Evolutionary conservation across 2,329 filamentous ascomycete species (phyloP), one percentile per base, ranked within the genome.

Genomic region (Cryphonectria japonica): DNA sequence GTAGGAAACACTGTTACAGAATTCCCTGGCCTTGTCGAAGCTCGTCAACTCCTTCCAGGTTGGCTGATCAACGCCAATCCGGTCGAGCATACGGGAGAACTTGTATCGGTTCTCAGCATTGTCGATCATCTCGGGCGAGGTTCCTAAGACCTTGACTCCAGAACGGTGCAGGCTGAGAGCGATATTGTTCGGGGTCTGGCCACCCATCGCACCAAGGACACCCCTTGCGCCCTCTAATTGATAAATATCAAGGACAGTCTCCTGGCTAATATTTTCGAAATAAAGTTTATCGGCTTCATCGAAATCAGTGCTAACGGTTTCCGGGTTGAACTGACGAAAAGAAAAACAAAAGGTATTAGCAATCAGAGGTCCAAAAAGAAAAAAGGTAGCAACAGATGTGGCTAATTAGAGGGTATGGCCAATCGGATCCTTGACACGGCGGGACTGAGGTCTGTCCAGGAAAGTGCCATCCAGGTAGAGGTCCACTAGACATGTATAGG

Each of bases 91-190:
- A 78, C 96, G 94, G 60, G 94, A 97, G 86, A 98, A 98, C 86
- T 98, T 98, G 88, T 97, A 98, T 71, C 96, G 88, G 82, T 99
- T 98, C 85, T 99, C 96, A 1, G 96, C 96, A 50, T 89, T 94
- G 80, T 99, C 96, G 78, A 99, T 98, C 95, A 98, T 98, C 82
- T 99, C 96, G 13, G 96, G 96, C 0, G 95, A 98, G 1, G 96
- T 99, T 76, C 96, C 96, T 4, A 98, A 86, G 50, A 98, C 91
- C 84, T 95, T 97, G 78, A 97, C 93, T 73, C 97, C 96, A 66
- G 94, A 88, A 74, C 95, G 92, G 80, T 95, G 91, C 29, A 99
- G 88, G 3, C 94, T 93, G 66, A 98, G 86, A 1, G 96, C 94
- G 77, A 99, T 98, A 85, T 98, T 98, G 87, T 98, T 98, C 2